phyloP scores from a whole-genome alignment of 352 stramenopile species.

The Pythium apleroticum region DNA sequence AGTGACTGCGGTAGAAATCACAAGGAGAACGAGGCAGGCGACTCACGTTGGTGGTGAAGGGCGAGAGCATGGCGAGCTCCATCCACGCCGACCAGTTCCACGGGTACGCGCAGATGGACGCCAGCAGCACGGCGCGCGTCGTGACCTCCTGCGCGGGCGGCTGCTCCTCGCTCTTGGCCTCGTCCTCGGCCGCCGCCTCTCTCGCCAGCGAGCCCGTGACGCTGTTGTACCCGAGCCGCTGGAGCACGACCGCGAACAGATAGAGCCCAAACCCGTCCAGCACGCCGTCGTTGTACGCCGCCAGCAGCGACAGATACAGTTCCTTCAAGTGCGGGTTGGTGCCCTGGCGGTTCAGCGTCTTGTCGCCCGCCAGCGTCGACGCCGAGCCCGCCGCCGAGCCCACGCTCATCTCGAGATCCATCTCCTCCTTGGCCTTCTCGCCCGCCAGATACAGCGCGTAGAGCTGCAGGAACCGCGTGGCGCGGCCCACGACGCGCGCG shows the following conservation, averaged over 20 bases:
- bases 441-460: slow-evolving; percentile 82
- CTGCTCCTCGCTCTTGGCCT: slow-evolving; percentile 18
- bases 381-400: slow-evolving; percentile 26
- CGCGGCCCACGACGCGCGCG: slow-evolving; percentile 8
- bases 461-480: slow-evolving; percentile 67
- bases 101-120: slow-evolving; percentile 69
- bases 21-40: no score
- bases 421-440: slow-evolving; percentile 81
- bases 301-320: slow-evolving; percentile 54
- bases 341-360: slow-evolving; percentile 31
- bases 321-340: slow-evolving; percentile 75
- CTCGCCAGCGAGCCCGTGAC: slow-evolving; percentile 35
- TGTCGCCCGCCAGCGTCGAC: slow-evolving; percentile 1
- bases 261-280: slow-evolving; percentile 82
- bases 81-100: slow-evolving; percentile 98
- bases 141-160: slow-evolving; percentile 21
- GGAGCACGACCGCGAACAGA: slow-evolving; percentile 76
- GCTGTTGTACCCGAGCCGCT: slow-evolving; percentile 62
- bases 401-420: slow-evolving; percentile 71
- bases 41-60: slow-evolving; percentile 50
- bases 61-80: slow-evolving; percentile 83
- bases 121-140: slow-evolving; percentile 65
- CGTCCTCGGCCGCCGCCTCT: neutral
- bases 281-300: slow-evolving; percentile 43
- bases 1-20: no score